phyloP scores from a whole-genome alignment of 768 basidiomycete genomes.

The Naematelia encephala region DNA sequence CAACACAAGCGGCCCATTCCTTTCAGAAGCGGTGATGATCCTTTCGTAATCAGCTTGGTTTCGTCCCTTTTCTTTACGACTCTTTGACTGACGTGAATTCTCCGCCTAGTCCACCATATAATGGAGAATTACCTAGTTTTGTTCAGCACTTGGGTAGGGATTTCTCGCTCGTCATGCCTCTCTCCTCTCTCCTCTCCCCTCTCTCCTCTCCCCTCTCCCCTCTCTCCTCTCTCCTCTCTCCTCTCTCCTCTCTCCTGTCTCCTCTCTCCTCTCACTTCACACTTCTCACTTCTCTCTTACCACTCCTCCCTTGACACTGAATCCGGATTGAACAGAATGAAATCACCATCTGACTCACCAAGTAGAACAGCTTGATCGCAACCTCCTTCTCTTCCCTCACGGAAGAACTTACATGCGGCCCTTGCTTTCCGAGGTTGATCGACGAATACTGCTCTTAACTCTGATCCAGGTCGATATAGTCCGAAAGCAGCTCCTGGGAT shows the following conservation, averaged over 20 bases:
- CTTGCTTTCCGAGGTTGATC: conserved; percentile 33
- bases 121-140: conserved; percentile 37
- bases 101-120: conserved; percentile 49
- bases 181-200: too few relatives aligned
- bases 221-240: too few relatives aligned
- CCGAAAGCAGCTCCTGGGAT: conserved; percentile 35
- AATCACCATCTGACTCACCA: conserved; percentile 12
- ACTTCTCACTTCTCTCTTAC: too few relatives aligned
- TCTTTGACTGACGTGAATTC: conserved; percentile 45
- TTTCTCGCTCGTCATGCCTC: neutral
- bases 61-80: neutral
- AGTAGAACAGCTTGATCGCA: conserved; percentile 48
- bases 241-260: too few relatives aligned
- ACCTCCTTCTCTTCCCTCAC: conserved; percentile 29
- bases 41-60: conserved; percentile 18
- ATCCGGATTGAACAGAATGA: too few relatives aligned
- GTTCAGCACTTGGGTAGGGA: neutral
- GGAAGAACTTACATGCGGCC: conserved; percentile 37
- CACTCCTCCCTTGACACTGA: too few relatives aligned
- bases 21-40: conserved; percentile 45
- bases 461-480: conserved; percentile 45
- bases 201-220: too few relatives aligned
- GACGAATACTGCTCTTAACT: conserved; percentile 45
- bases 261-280: too few relatives aligned
- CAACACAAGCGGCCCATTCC: conserved; percentile 48